Base-by-base conservation (phyloP, 2,329 filamentous ascomycete species). In the Cladorrhinum sp. region DNA sequence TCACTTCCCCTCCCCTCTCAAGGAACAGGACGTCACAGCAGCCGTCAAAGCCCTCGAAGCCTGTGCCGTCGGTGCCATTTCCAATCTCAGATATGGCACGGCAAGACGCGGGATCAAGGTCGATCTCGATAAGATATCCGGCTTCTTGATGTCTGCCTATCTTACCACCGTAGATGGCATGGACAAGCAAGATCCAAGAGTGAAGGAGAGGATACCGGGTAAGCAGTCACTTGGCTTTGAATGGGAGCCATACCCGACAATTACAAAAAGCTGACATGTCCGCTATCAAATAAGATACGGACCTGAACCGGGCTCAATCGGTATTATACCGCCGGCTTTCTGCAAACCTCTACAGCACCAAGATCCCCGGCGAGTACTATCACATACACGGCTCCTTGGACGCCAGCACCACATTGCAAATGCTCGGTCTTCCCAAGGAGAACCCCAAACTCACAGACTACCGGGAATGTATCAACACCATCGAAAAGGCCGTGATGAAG, bases 371-470 rank as follows among this genome's bases (percentile, higher is more conserved):
- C n/a, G 80, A 87, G 69, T 91, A 85, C 68, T 92, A 89, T 69
- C 89, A 92, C 68, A 88, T 91, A 24, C 89, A 91, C 70, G 88
- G 89, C 50, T 91, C 88, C 0, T 74, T 92, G 0, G 88, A 91
- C 66, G 88, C 89, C 2, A 86, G 84, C 9, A 87, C 82, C 7
- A 89, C 87, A 0, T 75, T 91, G 25, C 79, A 82, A 50, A 91
- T 91, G 87, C 81, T 91, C 65, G 88, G 87, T 0, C 74, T 91
- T 4, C 81, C 86, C 54, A 77, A 86, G 0, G 80, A 85, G 58
- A 77, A 83, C 5, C 84, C 86, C 1, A 84, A 86, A 50, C 70
- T 90, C 58, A 83, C 80, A 7, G 79, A 82, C n/a, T 85, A 88
- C 62, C 75, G 79, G 32, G 77, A 84, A 10, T 84, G 85, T 66